Evolutionary conservation across 2,329 filamentous ascomycete genomes (phyloP).

Genomic region (Clathrospora elynae): DNA sequence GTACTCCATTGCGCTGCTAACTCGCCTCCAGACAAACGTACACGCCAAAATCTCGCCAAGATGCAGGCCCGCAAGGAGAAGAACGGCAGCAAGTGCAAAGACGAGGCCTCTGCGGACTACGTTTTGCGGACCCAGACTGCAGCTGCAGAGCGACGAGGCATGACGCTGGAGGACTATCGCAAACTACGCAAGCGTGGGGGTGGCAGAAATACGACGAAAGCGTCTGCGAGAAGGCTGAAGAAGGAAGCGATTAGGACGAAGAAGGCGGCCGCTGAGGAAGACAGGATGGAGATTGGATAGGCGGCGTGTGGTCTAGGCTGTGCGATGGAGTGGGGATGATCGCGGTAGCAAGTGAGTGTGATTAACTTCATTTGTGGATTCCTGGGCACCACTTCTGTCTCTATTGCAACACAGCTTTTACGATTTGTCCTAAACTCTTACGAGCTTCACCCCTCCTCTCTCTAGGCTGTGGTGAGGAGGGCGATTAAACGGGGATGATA

Average conservation of each 20-base stretch:
- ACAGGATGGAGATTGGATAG: slow-evolving; percentile 18
- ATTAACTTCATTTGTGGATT: too few species aligned
- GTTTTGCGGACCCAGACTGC: slow-evolving; percentile 16
- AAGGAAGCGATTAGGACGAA: slow-evolving; percentile 7
- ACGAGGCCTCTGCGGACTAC: slow-evolving; percentile 13
- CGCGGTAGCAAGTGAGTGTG: too few species aligned
- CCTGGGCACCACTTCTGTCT: too few species aligned
- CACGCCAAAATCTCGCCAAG: slow-evolving; percentile 27
- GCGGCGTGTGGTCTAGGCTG: too few species aligned
- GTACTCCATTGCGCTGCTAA: neutral
- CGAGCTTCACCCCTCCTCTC: too few species aligned
- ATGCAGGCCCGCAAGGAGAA: slow-evolving; percentile 23
- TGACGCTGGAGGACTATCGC: slow-evolving; percentile 17
- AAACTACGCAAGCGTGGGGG: slow-evolving; percentile 7
- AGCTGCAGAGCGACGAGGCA: slow-evolving; percentile 24
- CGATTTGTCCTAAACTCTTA: too few species aligned
- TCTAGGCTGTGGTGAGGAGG: too few species aligned
- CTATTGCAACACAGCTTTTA: too few species aligned
- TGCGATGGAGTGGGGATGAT: too few species aligned
- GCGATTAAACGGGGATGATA: too few species aligned
- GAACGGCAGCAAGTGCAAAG: slow-evolving; percentile 6
- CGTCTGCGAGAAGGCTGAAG: slow-evolving; percentile 7
- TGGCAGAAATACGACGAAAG: slow-evolving; percentile 7
- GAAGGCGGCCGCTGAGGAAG: slow-evolving; percentile 3
- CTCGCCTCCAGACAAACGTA: slow-evolving; percentile 19